These are phyloP conservation scores for Fraxinus pennsylvanica DNA, from an alignment of 257 asterid species.

Conservation along the genomic window DNA sequence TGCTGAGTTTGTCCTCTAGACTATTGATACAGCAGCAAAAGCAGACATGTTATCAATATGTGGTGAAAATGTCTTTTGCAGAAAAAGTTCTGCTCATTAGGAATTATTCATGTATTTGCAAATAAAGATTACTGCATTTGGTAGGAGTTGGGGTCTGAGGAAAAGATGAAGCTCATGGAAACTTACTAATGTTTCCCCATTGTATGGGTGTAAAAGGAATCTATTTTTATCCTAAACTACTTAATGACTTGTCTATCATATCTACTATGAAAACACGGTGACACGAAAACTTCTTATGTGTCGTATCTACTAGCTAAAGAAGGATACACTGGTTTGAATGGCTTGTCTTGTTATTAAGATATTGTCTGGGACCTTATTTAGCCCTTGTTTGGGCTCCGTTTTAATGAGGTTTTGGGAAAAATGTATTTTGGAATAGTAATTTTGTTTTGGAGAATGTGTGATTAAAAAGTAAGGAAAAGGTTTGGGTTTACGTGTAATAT, in stretches of 20 bases:
- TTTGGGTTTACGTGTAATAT: no score
- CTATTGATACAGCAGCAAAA: background rate
- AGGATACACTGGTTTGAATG: background rate
- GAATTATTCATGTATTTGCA: background rate
- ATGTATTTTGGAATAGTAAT: no score
- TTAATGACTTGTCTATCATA: no score
- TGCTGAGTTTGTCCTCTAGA: background rate
- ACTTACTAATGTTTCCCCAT: background rate
- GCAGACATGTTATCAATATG: background rate
- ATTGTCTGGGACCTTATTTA: background rate
- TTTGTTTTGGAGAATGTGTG: no score
- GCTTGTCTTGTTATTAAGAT: background rate
- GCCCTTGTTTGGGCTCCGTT: no score
- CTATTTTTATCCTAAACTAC: no score
- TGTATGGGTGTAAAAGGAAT: background rate
- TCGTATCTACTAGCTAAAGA: background rate
- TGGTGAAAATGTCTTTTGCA: background rate
- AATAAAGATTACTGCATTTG: background rate
- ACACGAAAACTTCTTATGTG: background rate
- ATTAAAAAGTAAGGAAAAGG: no score
- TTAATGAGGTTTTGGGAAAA: no score
- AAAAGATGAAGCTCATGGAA: background rate
- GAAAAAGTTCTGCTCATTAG: background rate
- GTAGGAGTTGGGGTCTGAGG: background rate
- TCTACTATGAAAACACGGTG: background rate